Evolutionary conservation across 31 red algal species (phyloP), one percentile per base, ranked within the genome.

Genomic region (Asparagopsis taxiformis): DNA sequence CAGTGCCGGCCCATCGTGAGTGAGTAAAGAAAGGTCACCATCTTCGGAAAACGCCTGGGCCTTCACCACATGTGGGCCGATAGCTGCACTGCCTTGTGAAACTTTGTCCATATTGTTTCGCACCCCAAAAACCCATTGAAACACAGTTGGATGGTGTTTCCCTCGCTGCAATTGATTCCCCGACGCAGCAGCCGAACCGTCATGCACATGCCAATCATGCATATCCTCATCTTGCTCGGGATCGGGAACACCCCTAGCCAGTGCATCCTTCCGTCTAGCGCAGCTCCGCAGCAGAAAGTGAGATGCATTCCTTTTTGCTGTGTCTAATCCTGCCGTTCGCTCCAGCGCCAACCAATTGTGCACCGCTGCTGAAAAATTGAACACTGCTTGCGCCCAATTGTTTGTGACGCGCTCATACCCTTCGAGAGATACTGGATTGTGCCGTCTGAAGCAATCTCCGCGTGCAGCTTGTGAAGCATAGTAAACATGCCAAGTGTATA

Each of bases 401-500:
- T 68, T 41, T 1, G 65, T 61, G 15, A 85, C 59, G 24, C 70
- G 70, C 23, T 85, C 70, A 44, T 66, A 85, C 28, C 30, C 68
- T 20, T 34, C 59, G 19, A 54, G 22, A 17, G n/a, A 68, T 3
- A 51, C 22, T 2, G 81, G 81, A 55, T 85, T 85, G 20, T 85
- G 81, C 39, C 70, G 53, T 9, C 70, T 38, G 55, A 85, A 85
- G 49, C 81, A 85, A 68, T 85, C 81, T 20, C 81, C 81, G 7
- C 11, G 13, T 16, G 44, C 33, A 2, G 59, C 50, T 26, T 44
- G 39, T 33, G 24, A 21, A 26, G 36, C 69, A 59, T 75, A 52
- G 50, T 85, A 85, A 32, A 85, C 70, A 48, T 75, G 51, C 81
- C 81, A 85, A 0, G 70, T 51, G 24, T 60, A 68, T 19, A 75